A percentile compares a stretch with the other conserved stretches of the same genome.
Evolutionary conservation across 495 filamentous ascomycete species (phyloP).

Genomic region (Aspergillus heteromorphus): DNA sequence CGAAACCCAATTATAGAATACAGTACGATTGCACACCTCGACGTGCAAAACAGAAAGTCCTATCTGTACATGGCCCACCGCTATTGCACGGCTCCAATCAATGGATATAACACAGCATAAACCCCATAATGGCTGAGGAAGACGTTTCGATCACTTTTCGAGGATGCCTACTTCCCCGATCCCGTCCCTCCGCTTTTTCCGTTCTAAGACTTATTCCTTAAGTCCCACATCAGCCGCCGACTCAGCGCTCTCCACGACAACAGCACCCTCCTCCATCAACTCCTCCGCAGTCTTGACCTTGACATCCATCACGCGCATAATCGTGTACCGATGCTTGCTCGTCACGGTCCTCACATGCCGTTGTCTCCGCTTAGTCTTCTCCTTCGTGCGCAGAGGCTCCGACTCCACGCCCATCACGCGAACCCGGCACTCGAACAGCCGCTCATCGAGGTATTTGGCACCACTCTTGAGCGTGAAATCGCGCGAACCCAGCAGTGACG

Average conservation of each 20-base stretch:
- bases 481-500: conserved; percentile 69
- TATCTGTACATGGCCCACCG: conserved; percentile 33
- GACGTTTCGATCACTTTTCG: background rate
- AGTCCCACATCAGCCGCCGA: conserved; percentile 20
- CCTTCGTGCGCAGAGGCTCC: conserved; percentile 79
- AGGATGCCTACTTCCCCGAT: background rate
- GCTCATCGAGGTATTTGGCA: conserved; percentile 68
- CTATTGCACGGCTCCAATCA: background rate
- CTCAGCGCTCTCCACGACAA: conserved; percentile 31
- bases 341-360: conserved; percentile 64
- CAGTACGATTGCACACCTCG: conserved; percentile 33
- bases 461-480: conserved; percentile 81
- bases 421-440: conserved; percentile 77
- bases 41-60: conserved; percentile 23
- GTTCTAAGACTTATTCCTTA: background rate
- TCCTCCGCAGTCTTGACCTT: conserved; percentile 60
- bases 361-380: conserved; percentile 91
- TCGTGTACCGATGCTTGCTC: conserved; percentile 87
- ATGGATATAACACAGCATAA: conserved; percentile 4
- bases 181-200: background rate
- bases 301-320: conserved; percentile 76
- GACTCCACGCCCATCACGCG: conserved; percentile 79
- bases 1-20: conserved; percentile 22
- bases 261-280: conserved; percentile 40
- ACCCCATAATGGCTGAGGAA: background rate